Evolutionary conservation across 202 grass and related monocot species (phyloP), one percentile per base, ranked within the genome.

Genomic region (Digitaria exilis): DNA sequence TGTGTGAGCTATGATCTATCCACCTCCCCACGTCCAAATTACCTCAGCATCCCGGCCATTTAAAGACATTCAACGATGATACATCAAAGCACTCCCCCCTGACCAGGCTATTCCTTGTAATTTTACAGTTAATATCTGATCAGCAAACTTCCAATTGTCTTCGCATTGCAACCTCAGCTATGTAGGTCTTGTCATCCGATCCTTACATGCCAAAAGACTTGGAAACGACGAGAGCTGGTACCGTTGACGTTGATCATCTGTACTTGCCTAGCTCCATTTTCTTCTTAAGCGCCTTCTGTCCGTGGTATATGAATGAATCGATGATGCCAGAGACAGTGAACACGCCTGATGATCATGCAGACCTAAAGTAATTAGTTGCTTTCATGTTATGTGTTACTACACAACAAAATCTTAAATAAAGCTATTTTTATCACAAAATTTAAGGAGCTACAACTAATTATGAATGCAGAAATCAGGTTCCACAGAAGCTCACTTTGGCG

Each of bases 251-350:
- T 54, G 67, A 90, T 94, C 79, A 99, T 90, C 85, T 94, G 84
- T 89, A 93, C 71, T 98, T 98, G 29, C 96, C 93, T 50, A 99
- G 84, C 81, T 96, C 93, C 89, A 92, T 92, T 92, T 99, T 99
- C 89, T 99, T 99, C 91, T 92, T 99, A 3, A 99, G 89, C 1
- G 85, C 93, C 75, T 90, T 94, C 73, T 99, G 96, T 35, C 95
- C 95, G 21, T 98, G 95, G 64, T 95, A 98, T 91, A 98, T 91
- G 82, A 98, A 95, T 3, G 95, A 88, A 86, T 98, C 95, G 22
- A 98, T 90, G 63, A 98, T 98, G 84, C 95, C 95, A 5, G 95
- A 87, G 61, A 98, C 92, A 0, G 95, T 98, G 79, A 98, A 98
- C 45, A 98, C 85, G 66, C 95, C 95, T 97, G 88, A 51, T 58